Evolutionary conservation across 2,329 filamentous ascomycete genomes (phyloP).

Genomic region (Colletotrichum tropicicola): DNA sequence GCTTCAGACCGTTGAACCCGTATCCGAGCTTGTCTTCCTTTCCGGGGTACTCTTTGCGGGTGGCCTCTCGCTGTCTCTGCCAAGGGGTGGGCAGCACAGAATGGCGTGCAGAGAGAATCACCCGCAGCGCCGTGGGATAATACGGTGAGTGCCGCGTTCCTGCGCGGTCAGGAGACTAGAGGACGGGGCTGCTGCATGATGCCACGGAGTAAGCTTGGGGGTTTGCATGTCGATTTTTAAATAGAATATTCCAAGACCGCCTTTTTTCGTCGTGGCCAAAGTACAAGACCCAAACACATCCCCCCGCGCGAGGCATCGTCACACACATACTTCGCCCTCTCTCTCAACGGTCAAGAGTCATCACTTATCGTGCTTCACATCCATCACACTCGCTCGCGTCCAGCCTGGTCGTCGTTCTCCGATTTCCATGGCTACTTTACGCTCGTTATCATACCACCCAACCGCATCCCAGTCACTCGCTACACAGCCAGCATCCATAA

Average conservation of each 20-base stretch:
- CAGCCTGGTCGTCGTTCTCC: background rate
- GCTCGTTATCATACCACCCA: background rate
- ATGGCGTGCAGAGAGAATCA: conserved; percentile 19
- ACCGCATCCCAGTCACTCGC: conserved; percentile 4
- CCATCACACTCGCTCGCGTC: background rate
- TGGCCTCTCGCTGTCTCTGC: background rate
- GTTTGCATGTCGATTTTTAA: conserved; percentile 7
- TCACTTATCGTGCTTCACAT: background rate
- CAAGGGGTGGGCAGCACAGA: conserved; percentile 7
- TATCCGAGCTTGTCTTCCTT: conserved; percentile 11
- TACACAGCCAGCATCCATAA: background rate
- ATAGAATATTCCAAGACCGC: conserved; percentile 16
- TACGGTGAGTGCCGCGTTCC: conserved; percentile 16
- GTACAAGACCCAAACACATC: conserved; percentile 12
- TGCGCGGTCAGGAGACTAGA: conserved; percentile 4
- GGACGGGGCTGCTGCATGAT: background rate
- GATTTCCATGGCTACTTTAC: conserved; percentile 13
- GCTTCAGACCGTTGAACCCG: background rate
- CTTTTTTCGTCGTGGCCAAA: background rate
- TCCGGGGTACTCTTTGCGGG: background rate
- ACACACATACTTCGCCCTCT: too few relatives aligned
- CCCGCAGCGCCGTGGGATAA: conserved; percentile 1
- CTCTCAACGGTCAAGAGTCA: conserved; percentile 11
- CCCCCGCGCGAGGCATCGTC: too few relatives aligned
- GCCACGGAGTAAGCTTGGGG: conserved; percentile 1